Conservation (phyloP, 768 basidiomycete genomes). For the Phylloporus rhodoxanthus region DNA sequence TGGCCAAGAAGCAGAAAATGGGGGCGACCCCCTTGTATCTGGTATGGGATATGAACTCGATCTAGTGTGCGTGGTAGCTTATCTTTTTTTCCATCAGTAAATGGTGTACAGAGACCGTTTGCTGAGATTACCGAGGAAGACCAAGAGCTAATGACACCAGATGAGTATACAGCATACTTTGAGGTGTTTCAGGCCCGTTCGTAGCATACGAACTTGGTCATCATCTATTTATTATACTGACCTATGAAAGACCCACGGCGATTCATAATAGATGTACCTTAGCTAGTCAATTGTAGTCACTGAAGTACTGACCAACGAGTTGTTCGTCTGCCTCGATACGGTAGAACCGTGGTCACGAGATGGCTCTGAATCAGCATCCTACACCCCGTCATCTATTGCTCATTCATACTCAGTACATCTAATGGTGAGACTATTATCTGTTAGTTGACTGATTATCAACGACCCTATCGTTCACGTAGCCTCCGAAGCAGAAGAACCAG, state of each 20-base stretch:
- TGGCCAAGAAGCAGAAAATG: not conserved
- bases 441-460: not conserved
- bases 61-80: not conserved
- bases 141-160: conserved; percentile 87
- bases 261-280: conserved; percentile 17
- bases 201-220: conserved; percentile 7
- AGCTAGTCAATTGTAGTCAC: not conserved
- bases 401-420: not conserved
- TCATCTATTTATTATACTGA: conserved; percentile 10
- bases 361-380: conserved; percentile 16
- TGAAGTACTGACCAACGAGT: not conserved
- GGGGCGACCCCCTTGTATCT: conserved; percentile 55
- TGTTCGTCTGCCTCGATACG: not conserved
- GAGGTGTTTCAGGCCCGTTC: conserved; percentile 53
- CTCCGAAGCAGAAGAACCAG: conserved; percentile 52
- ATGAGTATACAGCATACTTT: conserved; percentile 83
- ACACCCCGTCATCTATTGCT: not conserved
- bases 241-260: not conserved
- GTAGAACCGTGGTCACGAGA: conserved; percentile 3
- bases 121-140: conserved; percentile 87
- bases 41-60: conserved; percentile 38
- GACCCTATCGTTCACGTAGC: conserved; percentile 28
- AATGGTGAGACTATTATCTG: conserved; percentile 10
- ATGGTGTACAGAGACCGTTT: conserved; percentile 66
- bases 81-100: conserved; percentile 44